Evolutionary conservation across 441 rosid species (phyloP).

Genomic region (California macrophylla): DNA sequence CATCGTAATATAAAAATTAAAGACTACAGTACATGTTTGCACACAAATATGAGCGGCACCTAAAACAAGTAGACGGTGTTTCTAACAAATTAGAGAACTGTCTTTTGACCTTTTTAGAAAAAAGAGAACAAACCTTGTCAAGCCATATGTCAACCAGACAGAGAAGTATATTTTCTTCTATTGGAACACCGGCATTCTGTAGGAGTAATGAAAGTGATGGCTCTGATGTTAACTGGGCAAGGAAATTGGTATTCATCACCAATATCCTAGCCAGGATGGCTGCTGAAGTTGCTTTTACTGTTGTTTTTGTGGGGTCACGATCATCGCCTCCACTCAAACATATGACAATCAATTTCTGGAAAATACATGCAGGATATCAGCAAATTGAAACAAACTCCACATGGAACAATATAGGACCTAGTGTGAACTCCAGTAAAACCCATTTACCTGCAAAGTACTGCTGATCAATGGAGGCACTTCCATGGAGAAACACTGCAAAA

Average conservation of each 20-base stretch:
- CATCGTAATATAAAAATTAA: neutral
- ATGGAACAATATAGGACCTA: slow-evolving; percentile 7
- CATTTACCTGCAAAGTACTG: slow-evolving; percentile 69
- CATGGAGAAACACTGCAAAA: slow-evolving; percentile 69
- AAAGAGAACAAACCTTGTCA: slow-evolving; percentile 51
- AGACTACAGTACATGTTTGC: neutral
- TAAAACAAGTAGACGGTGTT: neutral
- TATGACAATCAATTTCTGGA: slow-evolving; percentile 65
- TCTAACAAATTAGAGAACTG: neutral
- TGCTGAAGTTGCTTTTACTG: slow-evolving; percentile 74
- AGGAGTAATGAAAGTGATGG: slow-evolving; percentile 60
- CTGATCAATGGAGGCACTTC: slow-evolving; percentile 80
- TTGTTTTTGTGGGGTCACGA: slow-evolving; percentile 66
- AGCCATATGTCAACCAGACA: slow-evolving; percentile 91
- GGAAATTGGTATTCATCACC: slow-evolving; percentile 82
- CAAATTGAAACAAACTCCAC: slow-evolving; percentile 11
- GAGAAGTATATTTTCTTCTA: slow-evolving; percentile 72
- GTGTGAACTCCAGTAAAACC: slow-evolving; percentile 7
- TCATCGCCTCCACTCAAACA: slow-evolving; percentile 91
- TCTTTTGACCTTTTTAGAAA: neutral
- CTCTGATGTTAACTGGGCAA: slow-evolving; percentile 81
- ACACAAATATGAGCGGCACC: neutral
- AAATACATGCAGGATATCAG: slow-evolving; percentile 18
- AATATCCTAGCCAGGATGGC: slow-evolving; percentile 84
- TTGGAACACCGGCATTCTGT: slow-evolving; percentile 60